A percentile compares a stretch with the other conserved stretches of the same genome.
Evolutionary conservation across 352 stramenopile genomes (phyloP).

Genomic region (Phytopythium boreale): DNA sequence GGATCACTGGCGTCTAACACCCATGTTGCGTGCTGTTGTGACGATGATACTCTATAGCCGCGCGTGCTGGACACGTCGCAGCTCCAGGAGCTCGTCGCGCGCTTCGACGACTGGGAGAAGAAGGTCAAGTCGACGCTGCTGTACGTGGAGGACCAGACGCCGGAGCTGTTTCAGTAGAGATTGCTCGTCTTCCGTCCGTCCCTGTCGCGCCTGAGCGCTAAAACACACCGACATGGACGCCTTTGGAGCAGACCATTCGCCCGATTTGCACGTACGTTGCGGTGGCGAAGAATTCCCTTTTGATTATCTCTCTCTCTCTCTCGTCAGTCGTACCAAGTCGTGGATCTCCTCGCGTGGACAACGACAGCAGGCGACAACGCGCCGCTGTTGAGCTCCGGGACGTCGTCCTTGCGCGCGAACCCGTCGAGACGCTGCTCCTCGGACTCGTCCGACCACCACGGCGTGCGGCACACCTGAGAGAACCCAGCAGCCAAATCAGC

Average conservation of each 20-base stretch:
- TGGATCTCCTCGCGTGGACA: constrained; percentile 35
- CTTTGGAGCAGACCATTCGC: not conserved
- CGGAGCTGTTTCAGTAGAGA: constrained; percentile 80
- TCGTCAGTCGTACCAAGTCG: constrained; percentile 52
- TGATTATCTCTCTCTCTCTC: not conserved
- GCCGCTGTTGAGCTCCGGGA: too few relatives aligned
- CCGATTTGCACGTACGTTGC: not conserved
- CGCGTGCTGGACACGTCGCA: constrained; percentile 82
- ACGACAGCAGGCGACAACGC: not conserved
- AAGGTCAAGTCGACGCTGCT: constrained; percentile 84
- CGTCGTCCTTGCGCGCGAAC: constrained; percentile 1
- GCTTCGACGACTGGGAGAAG: constrained; percentile 72
- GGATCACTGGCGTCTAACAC: not conserved
- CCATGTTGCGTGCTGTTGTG: not conserved
- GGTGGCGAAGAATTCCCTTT: not conserved
- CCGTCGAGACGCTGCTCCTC: constrained; percentile 19
- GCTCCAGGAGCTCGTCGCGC: constrained; percentile 66
- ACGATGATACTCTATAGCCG: constrained; percentile 32
- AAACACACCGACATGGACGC: not conserved
- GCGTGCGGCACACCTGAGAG: constrained; percentile 29
- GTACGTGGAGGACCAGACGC: constrained; percentile 86
- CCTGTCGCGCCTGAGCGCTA: constrained; percentile 1
- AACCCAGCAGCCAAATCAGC: not conserved
- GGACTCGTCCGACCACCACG: constrained; percentile 42
- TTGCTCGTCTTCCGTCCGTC: not conserved